phyloP scores from a whole-genome alignment of 176 grass and related monocot genomes.

The Tillandsia leiboldiana region DNA sequence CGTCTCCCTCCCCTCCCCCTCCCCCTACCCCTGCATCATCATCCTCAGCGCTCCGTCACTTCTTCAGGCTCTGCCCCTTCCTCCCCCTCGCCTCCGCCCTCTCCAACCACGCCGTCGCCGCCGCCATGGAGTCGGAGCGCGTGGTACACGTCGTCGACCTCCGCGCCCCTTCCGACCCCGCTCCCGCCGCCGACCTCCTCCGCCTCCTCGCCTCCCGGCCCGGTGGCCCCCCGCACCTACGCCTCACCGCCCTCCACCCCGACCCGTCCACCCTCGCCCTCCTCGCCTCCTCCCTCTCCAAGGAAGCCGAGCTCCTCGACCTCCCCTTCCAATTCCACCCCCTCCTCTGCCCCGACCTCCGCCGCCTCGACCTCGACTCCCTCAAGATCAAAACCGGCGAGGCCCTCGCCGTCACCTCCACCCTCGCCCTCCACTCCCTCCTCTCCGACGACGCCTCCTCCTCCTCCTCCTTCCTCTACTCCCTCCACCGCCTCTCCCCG shows the following conservation, averaged over 20 bases:
- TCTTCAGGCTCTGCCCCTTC: conserved; percentile 87
- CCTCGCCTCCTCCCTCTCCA: conserved; percentile 46
- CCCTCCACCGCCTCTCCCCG: conserved; percentile 48
- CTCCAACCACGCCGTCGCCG: conserved; percentile 63
- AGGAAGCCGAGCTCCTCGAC: conserved; percentile 80
- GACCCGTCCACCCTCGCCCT: conserved; percentile 39
- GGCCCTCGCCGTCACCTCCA: conserved; percentile 66
- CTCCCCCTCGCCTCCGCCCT: conserved; percentile 52
- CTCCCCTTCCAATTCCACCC: conserved; percentile 93
- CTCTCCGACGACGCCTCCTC: conserved; percentile 32
- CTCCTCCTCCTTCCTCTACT: conserved; percentile 37
- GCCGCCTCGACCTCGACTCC: conserved; percentile 50
- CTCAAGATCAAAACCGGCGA: conserved; percentile 86
- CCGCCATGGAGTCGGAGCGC: conserved; percentile 86
- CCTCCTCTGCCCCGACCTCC: conserved; percentile 28
- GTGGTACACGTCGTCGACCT: conserved; percentile 83
- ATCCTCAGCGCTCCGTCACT: conserved; percentile 41
- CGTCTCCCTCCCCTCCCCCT: neutral
- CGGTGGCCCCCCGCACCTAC: conserved; percentile 77
- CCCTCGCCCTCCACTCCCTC: conserved; percentile 61
- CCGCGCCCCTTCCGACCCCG: conserved; percentile 51
- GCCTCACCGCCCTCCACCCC: conserved; percentile 60
- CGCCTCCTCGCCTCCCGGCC: conserved; percentile 51
- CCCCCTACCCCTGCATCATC: conserved; percentile 32
- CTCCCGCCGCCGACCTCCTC: conserved; percentile 68